phyloP scores from a whole-genome alignment of 1,284 basidiomycete genomes.

The Ceratobasidium papillatum region DNA sequence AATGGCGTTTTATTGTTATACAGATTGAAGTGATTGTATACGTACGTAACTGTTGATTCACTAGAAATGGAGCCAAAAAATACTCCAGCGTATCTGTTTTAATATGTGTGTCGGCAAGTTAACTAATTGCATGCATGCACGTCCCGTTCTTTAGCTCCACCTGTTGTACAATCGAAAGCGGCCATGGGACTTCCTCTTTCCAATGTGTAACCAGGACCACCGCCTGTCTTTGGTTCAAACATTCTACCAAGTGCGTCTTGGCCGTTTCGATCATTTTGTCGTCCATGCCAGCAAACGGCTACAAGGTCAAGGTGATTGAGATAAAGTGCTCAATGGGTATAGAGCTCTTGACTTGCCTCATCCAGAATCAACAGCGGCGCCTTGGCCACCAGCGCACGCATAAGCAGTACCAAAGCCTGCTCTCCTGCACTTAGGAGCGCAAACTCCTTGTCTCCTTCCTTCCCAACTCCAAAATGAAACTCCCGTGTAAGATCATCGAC shows the following conservation, averaged over 20 bases:
- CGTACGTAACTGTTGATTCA: background rate
- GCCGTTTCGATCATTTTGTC: constrained; percentile 74
- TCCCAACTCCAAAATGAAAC: constrained; percentile 58
- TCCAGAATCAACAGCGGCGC: constrained; percentile 81
- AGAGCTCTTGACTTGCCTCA: constrained; percentile 62
- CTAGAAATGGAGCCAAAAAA: too few relatives aligned
- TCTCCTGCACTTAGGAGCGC: constrained; percentile 71
- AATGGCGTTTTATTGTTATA: background rate
- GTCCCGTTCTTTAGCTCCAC: constrained; percentile 40
- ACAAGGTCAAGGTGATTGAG: background rate
- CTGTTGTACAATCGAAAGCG: constrained; percentile 12
- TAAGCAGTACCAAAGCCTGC: constrained; percentile 80
- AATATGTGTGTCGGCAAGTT: too few relatives aligned
- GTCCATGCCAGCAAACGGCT: constrained; percentile 67
- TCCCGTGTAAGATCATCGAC: constrained; percentile 63
- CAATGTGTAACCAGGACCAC: constrained; percentile 88
- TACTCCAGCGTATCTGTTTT: too few relatives aligned
- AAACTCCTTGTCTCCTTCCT: constrained; percentile 60
- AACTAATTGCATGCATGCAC: background rate
- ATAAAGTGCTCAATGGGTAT: background rate
- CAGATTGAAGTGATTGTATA: background rate
- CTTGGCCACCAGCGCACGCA: constrained; percentile 79
- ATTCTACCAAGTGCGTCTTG: constrained; percentile 65
- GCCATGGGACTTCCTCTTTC: constrained; percentile 87
- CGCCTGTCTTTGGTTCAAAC: constrained; percentile 68